Conservation (phyloP, 2,329 filamentous ascomycete species). For the Pyrenophora graminea region DNA sequence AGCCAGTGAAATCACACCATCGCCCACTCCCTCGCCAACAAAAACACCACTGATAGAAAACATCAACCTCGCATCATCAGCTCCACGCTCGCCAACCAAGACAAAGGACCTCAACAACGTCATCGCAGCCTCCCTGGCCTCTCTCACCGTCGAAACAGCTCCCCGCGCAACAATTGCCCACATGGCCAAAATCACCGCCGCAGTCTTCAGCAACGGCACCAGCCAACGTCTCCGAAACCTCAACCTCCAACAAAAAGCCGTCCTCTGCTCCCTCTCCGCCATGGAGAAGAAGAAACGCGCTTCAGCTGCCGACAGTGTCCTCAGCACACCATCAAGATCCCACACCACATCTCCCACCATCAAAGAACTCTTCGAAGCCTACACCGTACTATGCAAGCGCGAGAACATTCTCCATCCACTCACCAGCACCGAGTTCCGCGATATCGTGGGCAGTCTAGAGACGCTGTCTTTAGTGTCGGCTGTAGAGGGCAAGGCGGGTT, state of each 20-base stretch:
- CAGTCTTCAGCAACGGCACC: conserved; percentile 88
- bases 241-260: conserved; percentile 95
- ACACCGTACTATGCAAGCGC: conserved; percentile 78
- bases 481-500: conserved; percentile 72
- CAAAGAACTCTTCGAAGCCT: conserved; percentile 82
- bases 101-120: conserved; percentile 27
- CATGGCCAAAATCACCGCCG: conserved; percentile 86
- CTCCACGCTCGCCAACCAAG: conserved; percentile 50
- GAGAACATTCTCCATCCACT: conserved; percentile 90
- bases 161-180: conserved; percentile 89
- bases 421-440: conserved; percentile 88
- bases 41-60: conserved; percentile 82
- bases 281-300: conserved; percentile 75
- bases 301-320: conserved; percentile 33
- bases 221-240: conserved; percentile 81
- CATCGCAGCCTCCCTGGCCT: conserved; percentile 55
- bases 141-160: conserved; percentile 75
- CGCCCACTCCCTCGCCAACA: conserved; percentile 64
- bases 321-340: conserved; percentile 50
- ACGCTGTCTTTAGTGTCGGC: conserved; percentile 78
- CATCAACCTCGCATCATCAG: conserved; percentile 67
- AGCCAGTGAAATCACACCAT: conserved; percentile 51
- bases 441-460: conserved; percentile 88
- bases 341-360: conserved; percentile 72
- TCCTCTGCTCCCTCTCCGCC: conserved; percentile 83